Evolutionary conservation across 75 land plant genomes (phyloP).

Genomic region (Selaginella moellendorffii): DNA sequence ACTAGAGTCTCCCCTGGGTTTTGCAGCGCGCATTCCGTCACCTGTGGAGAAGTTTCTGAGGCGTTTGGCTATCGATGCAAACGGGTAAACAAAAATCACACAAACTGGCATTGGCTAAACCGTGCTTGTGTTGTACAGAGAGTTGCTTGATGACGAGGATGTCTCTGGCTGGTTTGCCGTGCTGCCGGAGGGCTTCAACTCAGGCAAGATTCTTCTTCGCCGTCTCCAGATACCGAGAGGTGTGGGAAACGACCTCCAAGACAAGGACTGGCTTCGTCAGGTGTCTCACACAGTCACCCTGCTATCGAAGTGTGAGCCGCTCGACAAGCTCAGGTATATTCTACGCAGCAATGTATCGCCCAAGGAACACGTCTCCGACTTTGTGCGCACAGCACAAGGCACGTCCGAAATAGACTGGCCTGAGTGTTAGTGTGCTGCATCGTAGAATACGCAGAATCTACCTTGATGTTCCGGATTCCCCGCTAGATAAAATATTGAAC

Average conservation of each 20-base stretch:
- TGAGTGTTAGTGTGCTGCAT: not conserved
- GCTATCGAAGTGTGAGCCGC: not conserved
- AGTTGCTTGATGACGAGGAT: not conserved
- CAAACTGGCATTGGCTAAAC: slow-evolving; percentile 1
- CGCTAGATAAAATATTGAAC: no score
- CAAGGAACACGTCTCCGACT: slow-evolving; percentile 2
- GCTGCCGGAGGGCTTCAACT: slow-evolving; percentile 1
- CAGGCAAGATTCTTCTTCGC: not conserved
- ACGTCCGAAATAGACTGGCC: not conserved
- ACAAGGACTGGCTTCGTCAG: not conserved
- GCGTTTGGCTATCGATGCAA: slow-evolving; percentile 1
- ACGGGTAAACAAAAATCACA: not conserved
- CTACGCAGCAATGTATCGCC: no score
- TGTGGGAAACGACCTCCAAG: not conserved
- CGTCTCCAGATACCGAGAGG: not conserved
- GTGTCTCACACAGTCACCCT: not conserved
- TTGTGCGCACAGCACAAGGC: not conserved
- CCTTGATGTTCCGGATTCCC: no score
- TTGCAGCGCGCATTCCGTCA: not conserved
- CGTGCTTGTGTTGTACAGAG: slow-evolving; percentile 1
- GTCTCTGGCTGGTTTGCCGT: no score
- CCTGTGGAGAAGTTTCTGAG: not conserved
- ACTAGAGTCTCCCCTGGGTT: slow-evolving; percentile 1
- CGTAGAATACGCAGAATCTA: no score
- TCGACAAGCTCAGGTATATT: not conserved